Conservation (phyloP, 2,329 filamentous ascomycete genomes). For the Arthroderma sp. region DNA sequence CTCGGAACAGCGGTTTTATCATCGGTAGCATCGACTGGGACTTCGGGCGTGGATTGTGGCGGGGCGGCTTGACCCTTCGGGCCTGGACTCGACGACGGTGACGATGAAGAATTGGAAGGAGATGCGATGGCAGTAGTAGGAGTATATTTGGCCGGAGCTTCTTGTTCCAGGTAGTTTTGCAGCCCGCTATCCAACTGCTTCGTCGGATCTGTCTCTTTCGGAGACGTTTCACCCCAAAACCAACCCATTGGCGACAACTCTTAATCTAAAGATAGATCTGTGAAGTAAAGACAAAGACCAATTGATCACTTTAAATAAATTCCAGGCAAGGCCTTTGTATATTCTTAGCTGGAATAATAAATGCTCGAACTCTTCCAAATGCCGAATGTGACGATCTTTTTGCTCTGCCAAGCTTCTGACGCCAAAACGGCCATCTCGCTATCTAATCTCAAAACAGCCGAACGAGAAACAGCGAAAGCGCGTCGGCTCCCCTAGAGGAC, state of each 20-base stretch:
- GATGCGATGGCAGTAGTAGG: conserved; percentile 18
- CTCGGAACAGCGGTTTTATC: conserved; percentile 24
- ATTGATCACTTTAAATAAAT: too few species aligned
- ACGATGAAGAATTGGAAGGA: conserved; percentile 9
- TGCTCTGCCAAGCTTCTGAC: too few species aligned
- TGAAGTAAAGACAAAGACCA: too few species aligned
- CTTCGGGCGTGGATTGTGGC: conserved; percentile 5
- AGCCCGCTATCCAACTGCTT: conserved; percentile 69
- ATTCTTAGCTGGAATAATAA: too few species aligned
- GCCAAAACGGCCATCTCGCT: too few species aligned
- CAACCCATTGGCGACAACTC: conserved; percentile 43
- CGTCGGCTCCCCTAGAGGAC: conserved; percentile 8
- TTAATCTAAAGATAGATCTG: too few species aligned
- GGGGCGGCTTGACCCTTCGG: conserved; percentile 2
- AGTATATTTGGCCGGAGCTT: conserved; percentile 60
- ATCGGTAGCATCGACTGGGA: conserved; percentile 11
- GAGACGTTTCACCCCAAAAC: conserved; percentile 44
- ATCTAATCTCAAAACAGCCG: too few species aligned
- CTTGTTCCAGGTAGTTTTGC: conserved; percentile 70
- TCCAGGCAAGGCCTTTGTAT: too few species aligned
- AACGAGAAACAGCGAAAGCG: background rate
- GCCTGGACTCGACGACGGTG: conserved; percentile 11
- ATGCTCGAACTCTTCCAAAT: too few species aligned
- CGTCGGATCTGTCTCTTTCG: conserved; percentile 44
- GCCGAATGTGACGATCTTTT: too few species aligned